phyloP scores from a whole-genome alignment of 2,329 filamentous ascomycete genomes.

The Neofusicoccum cordaticola region DNA sequence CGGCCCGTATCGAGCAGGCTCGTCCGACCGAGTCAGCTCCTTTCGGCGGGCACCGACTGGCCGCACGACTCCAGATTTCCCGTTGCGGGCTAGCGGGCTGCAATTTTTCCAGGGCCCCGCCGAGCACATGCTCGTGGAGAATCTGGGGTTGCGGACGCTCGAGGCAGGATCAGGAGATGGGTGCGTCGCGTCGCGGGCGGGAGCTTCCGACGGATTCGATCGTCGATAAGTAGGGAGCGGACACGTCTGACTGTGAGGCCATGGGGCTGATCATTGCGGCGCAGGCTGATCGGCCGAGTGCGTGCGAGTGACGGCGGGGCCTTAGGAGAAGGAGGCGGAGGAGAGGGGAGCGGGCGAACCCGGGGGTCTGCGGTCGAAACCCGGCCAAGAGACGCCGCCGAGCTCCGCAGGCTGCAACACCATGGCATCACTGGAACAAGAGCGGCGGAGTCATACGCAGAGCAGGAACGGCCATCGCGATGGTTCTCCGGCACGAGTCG shows the following conservation, averaged over 20 bases:
- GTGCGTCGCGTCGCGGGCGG: background rate
- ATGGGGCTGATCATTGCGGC: background rate
- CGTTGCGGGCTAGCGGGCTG: background rate
- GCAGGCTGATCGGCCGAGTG: background rate
- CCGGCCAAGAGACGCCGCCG: background rate
- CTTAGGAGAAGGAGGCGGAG: background rate
- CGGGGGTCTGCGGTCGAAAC: background rate
- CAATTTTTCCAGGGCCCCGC: background rate
- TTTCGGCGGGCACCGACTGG: slow-evolving; percentile 6
- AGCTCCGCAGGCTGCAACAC: background rate
- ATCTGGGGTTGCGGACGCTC: background rate
- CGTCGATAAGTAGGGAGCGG: background rate
- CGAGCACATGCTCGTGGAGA: slow-evolving; percentile 1
- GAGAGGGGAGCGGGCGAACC: background rate
- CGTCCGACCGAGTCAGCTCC: slow-evolving; percentile 8
- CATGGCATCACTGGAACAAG: background rate
- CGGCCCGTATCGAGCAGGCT: background rate
- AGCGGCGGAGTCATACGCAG: background rate
- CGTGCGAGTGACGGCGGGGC: background rate
- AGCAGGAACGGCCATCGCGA: no score
- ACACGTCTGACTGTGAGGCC: slow-evolving; percentile 1
- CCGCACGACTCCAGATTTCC: background rate
- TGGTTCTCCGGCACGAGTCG: no score
- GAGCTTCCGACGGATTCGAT: background rate
- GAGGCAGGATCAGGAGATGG: background rate